Base-by-base conservation (phyloP, 768 basidiomycete species). In the Suillus brevipes region DNA sequence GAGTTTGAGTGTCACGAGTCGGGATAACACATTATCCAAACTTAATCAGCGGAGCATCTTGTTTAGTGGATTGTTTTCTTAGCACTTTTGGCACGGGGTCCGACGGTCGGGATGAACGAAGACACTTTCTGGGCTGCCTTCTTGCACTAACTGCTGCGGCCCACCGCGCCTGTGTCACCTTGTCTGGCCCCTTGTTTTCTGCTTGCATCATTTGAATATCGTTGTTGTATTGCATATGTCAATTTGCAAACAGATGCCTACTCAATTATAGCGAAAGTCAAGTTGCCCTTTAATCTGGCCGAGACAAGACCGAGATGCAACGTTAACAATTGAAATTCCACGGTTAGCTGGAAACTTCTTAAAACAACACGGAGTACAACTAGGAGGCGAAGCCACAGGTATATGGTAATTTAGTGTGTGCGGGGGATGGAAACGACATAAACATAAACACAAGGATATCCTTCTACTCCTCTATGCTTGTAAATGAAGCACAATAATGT, bases 51-150 rank as follows among this genome's bases (percentile, higher is more conserved):
- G 49, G 36, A 55, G 47, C 43, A 31, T 65, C 34, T 52, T 65
- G 23, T 47, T 63, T 37, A 63, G 62, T 43, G 65, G 53, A 9
- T 14, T 66, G 6, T 66, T 63, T 25, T 49, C 40, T 25, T 62
- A 31, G 20, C 14, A 14, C 47, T 49, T 25, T 23, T 25, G 47
- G 23, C 23, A 49, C 6, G 23, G 31, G 23, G 23, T 47, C n/a
- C n/a, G 45, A 23, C 45, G 2, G 45, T 49, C 23, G 23, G 47
- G 47, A 49, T 12, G 23, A 49, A 49, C 23, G 47, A 13, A 49
- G 47, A 25, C 23, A 49, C 1, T 2, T 49, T 49, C 13, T 49
- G 47, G 47, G 23, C 1, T 25, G 1, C 47, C 47, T 49, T 49
- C 47, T 49, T 23, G 23, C 23, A 49, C 47, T 23, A 23, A 23